Evolutionary conservation across 2,329 filamentous ascomycete genomes (phyloP), one percentile per base, ranked within the genome.

Genomic region (Sporothrix phasma): DNA sequence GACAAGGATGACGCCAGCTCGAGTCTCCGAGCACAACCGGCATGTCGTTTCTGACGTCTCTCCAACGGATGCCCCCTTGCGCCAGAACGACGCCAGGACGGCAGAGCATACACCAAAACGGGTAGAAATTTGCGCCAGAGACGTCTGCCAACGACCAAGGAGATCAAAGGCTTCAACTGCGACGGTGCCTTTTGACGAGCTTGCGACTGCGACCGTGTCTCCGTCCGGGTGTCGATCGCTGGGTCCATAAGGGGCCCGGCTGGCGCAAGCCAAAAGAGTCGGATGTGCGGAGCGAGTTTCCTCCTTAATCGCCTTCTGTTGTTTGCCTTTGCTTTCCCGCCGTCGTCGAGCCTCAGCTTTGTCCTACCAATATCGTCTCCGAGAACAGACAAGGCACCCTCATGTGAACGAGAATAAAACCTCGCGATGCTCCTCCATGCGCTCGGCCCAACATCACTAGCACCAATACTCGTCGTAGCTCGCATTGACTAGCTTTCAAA

Each of bases 121-220:
- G 54, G 54, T 58, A 58, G 29, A 58, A 58, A 11, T 3, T 29
- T 58, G 54, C 54, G 54, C 54, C 54, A 58, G 54, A 58, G 15
- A 39, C 6, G 10, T 2, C 51, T 19, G 31, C 51, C 51, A 56
- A 39, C 51, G 31, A 31, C 24, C 51, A 22, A 37, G 15, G 8
- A 22, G 26, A 19, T 10, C 46, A 47, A 22, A 47, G 2, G 8
- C 22, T 22, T 19, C n/a, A n/a, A n/a, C n/a, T n/a, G n/a, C n/a
- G n/a, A n/a, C n/a, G n/a, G n/a, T n/a, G n/a, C n/a, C n/a, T n/a
- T n/a, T n/a, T n/a, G n/a, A n/a, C n/a, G n/a, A 47, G 5, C 17
- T 11, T 26, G 22, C 46, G 41, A 43, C 41, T 58, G 34, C 34
- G 53, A 58, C 53, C 26, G 53, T 58, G 22, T 58, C 53, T 41